phyloP scores from a whole-genome alignment of 495 filamentous ascomycete genomes.

The Hyaloscypha variabilis region DNA sequence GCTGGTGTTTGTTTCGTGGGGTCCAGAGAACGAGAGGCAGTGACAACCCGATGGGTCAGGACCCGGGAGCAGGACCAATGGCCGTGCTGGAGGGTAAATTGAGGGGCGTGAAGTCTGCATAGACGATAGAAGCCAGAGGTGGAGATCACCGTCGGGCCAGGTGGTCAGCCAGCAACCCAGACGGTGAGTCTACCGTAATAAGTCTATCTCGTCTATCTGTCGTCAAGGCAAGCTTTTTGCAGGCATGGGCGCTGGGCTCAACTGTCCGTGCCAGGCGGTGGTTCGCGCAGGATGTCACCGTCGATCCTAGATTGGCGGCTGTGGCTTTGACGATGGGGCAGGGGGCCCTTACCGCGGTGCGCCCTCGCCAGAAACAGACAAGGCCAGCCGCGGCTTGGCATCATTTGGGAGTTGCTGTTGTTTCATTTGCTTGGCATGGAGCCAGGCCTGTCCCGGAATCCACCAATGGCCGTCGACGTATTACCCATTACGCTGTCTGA shows the following conservation, averaged over 20 bases:
- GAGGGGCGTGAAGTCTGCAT: background rate
- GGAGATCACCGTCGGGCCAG: too few species aligned
- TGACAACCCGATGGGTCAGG: background rate
- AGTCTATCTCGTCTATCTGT: background rate
- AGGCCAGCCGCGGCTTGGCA: background rate
- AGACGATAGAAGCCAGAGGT: too few species aligned
- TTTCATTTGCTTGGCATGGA: slow-evolving; percentile 2
- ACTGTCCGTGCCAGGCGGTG: too few species aligned
- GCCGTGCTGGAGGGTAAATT: background rate
- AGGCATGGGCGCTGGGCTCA: background rate
- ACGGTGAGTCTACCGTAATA: too few species aligned
- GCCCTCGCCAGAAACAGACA: background rate
- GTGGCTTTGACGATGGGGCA: background rate
- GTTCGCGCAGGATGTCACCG: background rate
- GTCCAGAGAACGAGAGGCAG: background rate
- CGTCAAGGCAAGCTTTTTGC: background rate
- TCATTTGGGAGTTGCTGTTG: background rate
- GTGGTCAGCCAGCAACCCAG: too few species aligned
- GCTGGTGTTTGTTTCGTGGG: background rate
- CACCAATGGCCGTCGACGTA: background rate
- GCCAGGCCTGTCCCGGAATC: background rate
- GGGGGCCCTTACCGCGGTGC: background rate
- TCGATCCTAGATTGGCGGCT: background rate
- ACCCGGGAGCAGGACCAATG: background rate
- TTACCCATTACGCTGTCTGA: background rate